Evolutionary conservation across 2,329 filamentous ascomycete species (phyloP).

Genomic region (Penicillium oxalicum): DNA sequence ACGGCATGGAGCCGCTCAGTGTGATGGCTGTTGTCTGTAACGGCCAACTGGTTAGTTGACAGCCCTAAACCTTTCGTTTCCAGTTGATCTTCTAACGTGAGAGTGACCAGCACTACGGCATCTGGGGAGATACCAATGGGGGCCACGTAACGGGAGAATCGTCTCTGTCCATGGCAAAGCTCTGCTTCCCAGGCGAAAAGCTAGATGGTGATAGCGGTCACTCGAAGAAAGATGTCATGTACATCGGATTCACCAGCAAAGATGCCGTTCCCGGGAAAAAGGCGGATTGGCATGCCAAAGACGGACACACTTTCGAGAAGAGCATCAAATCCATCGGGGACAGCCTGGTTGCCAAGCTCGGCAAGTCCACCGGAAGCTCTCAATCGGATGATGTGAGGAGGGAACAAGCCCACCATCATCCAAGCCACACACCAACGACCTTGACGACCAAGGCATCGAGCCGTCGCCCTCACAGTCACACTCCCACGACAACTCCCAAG

Average conservation of each 20-base stretch:
- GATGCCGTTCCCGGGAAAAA: conserved; percentile 53
- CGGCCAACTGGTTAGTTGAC: conserved; percentile 34
- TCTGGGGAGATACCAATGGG: conserved; percentile 59
- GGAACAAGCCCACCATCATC: too few relatives aligned
- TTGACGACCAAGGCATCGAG: too few relatives aligned
- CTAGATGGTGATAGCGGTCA: conserved; percentile 55
- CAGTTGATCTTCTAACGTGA: not conserved
- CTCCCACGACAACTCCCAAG: too few relatives aligned
- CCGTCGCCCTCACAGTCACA: too few relatives aligned
- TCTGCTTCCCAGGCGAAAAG: conserved; percentile 49
- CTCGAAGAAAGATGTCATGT: conserved; percentile 54
- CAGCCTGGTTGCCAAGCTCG: conserved; percentile 36
- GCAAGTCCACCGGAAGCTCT: too few relatives aligned
- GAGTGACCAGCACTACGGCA: conserved; percentile 47
- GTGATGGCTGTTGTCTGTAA: conserved; percentile 53
- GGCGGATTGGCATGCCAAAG: conserved; percentile 50
- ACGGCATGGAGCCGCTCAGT: conserved; percentile 47
- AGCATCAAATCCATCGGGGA: conserved; percentile 50
- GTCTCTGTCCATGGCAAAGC: conserved; percentile 52
- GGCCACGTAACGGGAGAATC: conserved; percentile 53
- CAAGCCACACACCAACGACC: too few relatives aligned
- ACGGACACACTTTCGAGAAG: conserved; percentile 29
- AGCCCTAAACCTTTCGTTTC: not conserved
- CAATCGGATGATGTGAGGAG: too few relatives aligned
- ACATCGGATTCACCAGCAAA: conserved; percentile 54